Percentiles rank a stretch among this genome's conserved stretches.
These are phyloP conservation scores for Ophiosphaerella narmari DNA, from an alignment of 2,329 filamentous ascomycete genomes.

Conservation along the genomic window DNA sequence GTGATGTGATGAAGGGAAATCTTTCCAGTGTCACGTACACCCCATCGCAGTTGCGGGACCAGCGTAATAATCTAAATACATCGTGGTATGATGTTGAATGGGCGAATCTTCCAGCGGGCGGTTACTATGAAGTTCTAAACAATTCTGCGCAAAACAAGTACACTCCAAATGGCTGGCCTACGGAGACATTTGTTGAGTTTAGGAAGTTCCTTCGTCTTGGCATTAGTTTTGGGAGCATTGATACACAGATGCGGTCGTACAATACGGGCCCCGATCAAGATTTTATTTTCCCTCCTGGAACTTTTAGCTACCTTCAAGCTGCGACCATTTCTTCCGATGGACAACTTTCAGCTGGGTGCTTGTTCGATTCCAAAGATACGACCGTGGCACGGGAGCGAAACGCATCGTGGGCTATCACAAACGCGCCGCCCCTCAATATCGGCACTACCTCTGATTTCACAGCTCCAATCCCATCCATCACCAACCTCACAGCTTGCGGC, in stretches of 20 bases:
- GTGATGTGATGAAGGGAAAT: slow-evolving; percentile 53
- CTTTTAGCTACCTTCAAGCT: slow-evolving; percentile 33
- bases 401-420: slow-evolving; percentile 49
- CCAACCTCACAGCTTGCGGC: slow-evolving; percentile 60
- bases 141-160: slow-evolving; percentile 44
- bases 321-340: slow-evolving; percentile 44
- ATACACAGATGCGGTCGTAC: slow-evolving; percentile 62
- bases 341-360: slow-evolving; percentile 57
- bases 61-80: slow-evolving; percentile 61
- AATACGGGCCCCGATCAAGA: slow-evolving; percentile 57
- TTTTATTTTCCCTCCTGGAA: slow-evolving; percentile 60
- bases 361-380: slow-evolving; percentile 52
- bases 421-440: slow-evolving; percentile 20
- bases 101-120: slow-evolving; percentile 52
- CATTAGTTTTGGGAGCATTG: slow-evolving; percentile 60
- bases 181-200: slow-evolving; percentile 63
- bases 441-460: slow-evolving; percentile 28
- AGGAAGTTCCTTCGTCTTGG: slow-evolving; percentile 59
- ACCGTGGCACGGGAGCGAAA: slow-evolving; percentile 54
- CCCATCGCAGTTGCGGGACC: slow-evolving; percentile 53
- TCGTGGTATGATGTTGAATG: slow-evolving; percentile 58
- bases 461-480: slow-evolving; percentile 30
- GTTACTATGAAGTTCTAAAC: slow-evolving; percentile 57
- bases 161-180: slow-evolving; percentile 67
- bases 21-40: slow-evolving; percentile 60